Base-by-base conservation (phyloP, 805 yeast species). In the Cyberlindnera maritima region DNA sequence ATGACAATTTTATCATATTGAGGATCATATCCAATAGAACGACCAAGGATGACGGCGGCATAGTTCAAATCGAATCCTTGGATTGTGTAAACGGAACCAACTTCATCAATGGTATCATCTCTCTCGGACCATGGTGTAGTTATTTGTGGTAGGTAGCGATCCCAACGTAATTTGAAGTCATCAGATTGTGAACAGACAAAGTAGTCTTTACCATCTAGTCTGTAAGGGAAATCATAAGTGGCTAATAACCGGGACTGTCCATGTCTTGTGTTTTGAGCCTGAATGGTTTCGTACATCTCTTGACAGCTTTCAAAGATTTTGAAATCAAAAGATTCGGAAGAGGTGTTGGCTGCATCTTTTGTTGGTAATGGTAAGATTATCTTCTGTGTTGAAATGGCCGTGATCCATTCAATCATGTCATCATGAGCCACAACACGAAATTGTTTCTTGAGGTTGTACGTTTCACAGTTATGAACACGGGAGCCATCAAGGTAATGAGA, bases 51-150 rank as follows among this genome's bases (percentile, higher is more conserved):
- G 0, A 74, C 73, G 37, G 73, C 77, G 2, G 76, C 75, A 52
- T 70, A 74, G 50, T 72, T 72, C 46, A 74, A 53, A 55, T 74
- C 78, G 52, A 73, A 74, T 1, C 78, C 78, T 56, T 73, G 78
- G 18, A 74, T 61, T 0, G 78, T 73, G 44, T 74, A 74, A 3
- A 73, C 77, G 18, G 75, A 70, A 0, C 78, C 78, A 35, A 72
- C 76, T 54, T 73, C 77, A 26, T 71, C 72, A 36, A 72, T 70
- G 1, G 75, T 71, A 38, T 72, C 76, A 0, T 61, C 59, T 33
- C 77, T 54, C 52, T 73, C 77, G 44, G 74, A 68, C 78, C 78
- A 74, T 14, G 77, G 78, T 2, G 61, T 55, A 4, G 61, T 55
- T 9, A 64, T 65, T 14, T 66, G 60, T 6, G 77, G 78, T 1